Conservation (phyloP, 2,329 filamentous ascomycete genomes). For the Hypoxylon sp. region DNA sequence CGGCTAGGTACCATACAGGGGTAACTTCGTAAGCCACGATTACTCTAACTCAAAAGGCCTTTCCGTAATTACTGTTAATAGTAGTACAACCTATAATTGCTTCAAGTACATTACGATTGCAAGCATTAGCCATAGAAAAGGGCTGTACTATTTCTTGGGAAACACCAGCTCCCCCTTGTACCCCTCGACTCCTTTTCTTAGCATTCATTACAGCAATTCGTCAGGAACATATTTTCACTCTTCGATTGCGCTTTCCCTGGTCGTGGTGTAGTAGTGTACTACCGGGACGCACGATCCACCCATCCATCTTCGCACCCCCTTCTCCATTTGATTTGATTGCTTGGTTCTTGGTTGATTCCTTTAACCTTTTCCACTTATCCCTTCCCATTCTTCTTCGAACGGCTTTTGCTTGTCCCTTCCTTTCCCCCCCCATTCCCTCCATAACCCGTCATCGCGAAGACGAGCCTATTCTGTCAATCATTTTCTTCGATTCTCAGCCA, state of each 20-base stretch:
- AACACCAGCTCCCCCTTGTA: slow-evolving; percentile 8
- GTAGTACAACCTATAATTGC: slow-evolving; percentile 24
- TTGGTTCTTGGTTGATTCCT: slow-evolving; percentile 40
- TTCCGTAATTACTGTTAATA: slow-evolving; percentile 32
- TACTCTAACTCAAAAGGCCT: slow-evolving; percentile 10
- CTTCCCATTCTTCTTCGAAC: slow-evolving; percentile 31
- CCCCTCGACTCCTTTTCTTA: slow-evolving; percentile 18
- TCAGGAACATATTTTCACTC: slow-evolving; percentile 27
- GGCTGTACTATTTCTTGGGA: slow-evolving; percentile 1
- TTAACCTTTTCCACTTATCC: slow-evolving; percentile 29
- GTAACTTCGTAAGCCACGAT: slow-evolving; percentile 35
- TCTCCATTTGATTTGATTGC: slow-evolving; percentile 41
- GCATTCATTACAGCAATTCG: slow-evolving; percentile 27
- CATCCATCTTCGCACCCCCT: slow-evolving; percentile 35
- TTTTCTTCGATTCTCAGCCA: slow-evolving; percentile 48
- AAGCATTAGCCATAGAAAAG: background rate
- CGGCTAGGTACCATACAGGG: slow-evolving; percentile 32
- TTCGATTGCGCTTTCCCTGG: slow-evolving; percentile 16
- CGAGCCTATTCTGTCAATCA: slow-evolving; percentile 48
- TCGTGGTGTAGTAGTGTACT: slow-evolving; percentile 3
- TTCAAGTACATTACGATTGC: slow-evolving; percentile 26
- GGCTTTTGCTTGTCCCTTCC: slow-evolving; percentile 27
- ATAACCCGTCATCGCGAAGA: slow-evolving; percentile 46
- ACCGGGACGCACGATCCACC: slow-evolving; percentile 33
- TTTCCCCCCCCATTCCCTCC: slow-evolving; percentile 27